phyloP scores from a whole-genome alignment of 768 basidiomycete genomes.

The Vishniacozyma victoriae region DNA sequence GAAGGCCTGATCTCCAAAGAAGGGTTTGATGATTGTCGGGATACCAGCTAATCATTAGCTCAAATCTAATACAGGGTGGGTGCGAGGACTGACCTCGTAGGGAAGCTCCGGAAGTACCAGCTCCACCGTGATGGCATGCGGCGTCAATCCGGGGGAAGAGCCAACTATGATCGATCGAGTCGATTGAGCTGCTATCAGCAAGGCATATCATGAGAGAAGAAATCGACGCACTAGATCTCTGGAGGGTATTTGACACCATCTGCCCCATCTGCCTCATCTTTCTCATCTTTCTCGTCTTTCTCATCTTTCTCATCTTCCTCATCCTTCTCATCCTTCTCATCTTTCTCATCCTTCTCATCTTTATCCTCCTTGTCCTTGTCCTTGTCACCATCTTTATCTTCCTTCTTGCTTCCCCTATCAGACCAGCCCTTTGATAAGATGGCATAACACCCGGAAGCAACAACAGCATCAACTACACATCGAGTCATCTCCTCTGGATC shows the following conservation, averaged over 20 bases:
- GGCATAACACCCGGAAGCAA: conserved; percentile 78
- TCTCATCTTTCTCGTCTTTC: conserved; percentile 51
- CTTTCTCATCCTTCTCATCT: too few species aligned
- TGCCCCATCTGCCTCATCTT: conserved; percentile 16
- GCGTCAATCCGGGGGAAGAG: conserved; percentile 87
- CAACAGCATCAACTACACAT: conserved; percentile 80
- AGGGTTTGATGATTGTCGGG: conserved; percentile 92
- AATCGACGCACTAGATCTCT: conserved; percentile 29
- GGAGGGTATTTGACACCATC: conserved; percentile 40
- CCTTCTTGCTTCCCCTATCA: conserved; percentile 58
- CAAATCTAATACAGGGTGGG: background rate
- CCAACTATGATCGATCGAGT: conserved; percentile 92
- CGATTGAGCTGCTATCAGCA: conserved; percentile 52
- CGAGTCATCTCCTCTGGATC: conserved; percentile 90
- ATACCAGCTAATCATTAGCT: background rate
- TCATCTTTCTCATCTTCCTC: too few species aligned
- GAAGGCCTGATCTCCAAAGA: conserved; percentile 97
- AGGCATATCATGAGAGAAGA: background rate
- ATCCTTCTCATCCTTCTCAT: too few species aligned
- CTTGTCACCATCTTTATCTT: conserved; percentile 50
- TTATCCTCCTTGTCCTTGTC: too few species aligned
- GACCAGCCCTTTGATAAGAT: conserved; percentile 99
- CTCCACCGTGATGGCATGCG: conserved; percentile 97
- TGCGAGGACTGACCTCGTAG: conserved; percentile 64
- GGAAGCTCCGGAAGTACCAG: conserved; percentile 92